Percentiles rank a stretch among this genome's conserved stretches.
Evolutionary conservation across 108 stramenopile species (phyloP).

Genomic region (Cyclotella baltica): DNA sequence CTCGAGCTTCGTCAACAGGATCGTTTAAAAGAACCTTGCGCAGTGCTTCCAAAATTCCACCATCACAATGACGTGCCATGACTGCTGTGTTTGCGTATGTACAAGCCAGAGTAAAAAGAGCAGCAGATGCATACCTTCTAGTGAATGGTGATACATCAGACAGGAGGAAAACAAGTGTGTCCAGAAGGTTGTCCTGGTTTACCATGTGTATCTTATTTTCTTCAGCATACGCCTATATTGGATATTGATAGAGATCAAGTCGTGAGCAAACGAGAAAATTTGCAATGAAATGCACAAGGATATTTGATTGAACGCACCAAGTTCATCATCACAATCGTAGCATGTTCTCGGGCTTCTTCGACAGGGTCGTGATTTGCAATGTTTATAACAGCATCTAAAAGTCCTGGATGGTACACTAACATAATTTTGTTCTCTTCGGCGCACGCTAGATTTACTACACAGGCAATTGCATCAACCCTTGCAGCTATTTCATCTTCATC

Average conservation of each 20-base stretch:
- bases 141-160: constrained; percentile 58
- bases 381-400: constrained; percentile 46
- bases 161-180: constrained; percentile 48
- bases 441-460: constrained; percentile 53
- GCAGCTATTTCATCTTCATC: constrained; percentile 44
- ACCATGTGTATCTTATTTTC: constrained; percentile 66
- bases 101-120: constrained; percentile 63
- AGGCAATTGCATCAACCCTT: constrained; percentile 49
- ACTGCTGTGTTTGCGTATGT: constrained; percentile 54
- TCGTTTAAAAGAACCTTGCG: constrained; percentile 51
- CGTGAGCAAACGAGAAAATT: not conserved
- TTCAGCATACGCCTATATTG: constrained; percentile 53
- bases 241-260: not conserved
- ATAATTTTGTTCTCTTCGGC: constrained; percentile 58
- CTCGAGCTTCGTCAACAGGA: constrained; percentile 51
- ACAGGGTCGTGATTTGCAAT: constrained; percentile 56
- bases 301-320: constrained; percentile 32
- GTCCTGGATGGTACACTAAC: constrained; percentile 48
- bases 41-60: constrained; percentile 52
- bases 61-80: constrained; percentile 58
- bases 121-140: constrained; percentile 59
- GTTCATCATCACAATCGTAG: constrained; percentile 63
- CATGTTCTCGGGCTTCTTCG: constrained; percentile 63
- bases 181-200: constrained; percentile 53
- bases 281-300: not conserved